These are phyloP conservation scores for Aureobasidium pullulans DNA, from an alignment of 2,329 filamentous ascomycete genomes.

Conservation along the genomic window DNA sequence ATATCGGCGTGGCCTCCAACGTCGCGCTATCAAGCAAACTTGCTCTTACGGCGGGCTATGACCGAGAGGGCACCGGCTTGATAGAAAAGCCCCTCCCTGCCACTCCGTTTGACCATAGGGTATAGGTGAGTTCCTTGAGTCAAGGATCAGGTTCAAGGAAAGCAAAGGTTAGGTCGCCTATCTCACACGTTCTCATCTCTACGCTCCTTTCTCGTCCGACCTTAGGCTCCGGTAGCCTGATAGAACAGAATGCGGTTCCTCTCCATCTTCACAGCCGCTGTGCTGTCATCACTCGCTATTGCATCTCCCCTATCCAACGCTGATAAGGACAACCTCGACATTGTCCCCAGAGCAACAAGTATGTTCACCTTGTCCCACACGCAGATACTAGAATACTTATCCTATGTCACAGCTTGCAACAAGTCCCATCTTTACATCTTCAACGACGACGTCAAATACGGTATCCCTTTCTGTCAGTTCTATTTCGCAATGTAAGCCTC, in stretches of 20 bases:
- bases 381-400: neutral
- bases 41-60: too few species aligned
- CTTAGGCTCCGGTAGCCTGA: conserved; percentile 6
- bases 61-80: neutral
- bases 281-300: neutral
- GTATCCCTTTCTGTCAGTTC: neutral
- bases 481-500: conserved; percentile 17
- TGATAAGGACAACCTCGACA: neutral
- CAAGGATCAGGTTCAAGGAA: neutral
- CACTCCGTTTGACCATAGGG: neutral
- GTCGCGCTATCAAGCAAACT: conserved; percentile 4
- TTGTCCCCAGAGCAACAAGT: neutral
- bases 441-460: conserved; percentile 2
- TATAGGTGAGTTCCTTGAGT: neutral
- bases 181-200: too few species aligned
- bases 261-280: neutral
- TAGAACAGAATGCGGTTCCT: conserved; percentile 3
- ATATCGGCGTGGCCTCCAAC: neutral
- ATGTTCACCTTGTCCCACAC: neutral
- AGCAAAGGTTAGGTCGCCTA: too few species aligned
- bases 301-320: neutral
- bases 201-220: neutral
- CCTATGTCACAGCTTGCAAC: neutral
- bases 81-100: neutral
- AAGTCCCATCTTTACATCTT: neutral